A percentile compares a stretch with the other conserved stretches of the same genome.
Evolutionary conservation across 257 asterid species (phyloP).

Genomic region (Plantago elongata): DNA sequence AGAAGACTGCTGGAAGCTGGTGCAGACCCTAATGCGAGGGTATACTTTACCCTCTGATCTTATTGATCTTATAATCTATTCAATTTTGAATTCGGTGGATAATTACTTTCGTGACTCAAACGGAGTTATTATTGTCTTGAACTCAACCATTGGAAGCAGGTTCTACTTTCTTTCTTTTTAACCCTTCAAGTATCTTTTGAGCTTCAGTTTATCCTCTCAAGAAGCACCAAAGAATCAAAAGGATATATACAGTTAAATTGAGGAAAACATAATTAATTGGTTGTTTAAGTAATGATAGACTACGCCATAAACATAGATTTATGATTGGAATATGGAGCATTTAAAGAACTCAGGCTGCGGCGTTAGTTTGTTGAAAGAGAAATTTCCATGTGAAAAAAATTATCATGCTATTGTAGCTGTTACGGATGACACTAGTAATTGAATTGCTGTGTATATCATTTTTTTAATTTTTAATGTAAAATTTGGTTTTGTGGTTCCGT

Average conservation of each 20-base stretch:
- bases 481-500: conserved; percentile 3
- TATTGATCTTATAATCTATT: conserved; percentile 27
- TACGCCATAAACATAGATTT: conserved; percentile 5
- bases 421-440: conserved; percentile 20
- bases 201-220: conserved; percentile 12
- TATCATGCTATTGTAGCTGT: conserved; percentile 11
- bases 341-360: neutral
- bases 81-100: conserved; percentile 20
- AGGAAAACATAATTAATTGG: conserved; percentile 12
- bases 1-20: conserved; percentile 94
- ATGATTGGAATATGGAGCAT: conserved; percentile 6
- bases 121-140: conserved; percentile 29
- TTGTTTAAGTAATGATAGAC: conserved; percentile 9
- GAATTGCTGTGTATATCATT: conserved; percentile 12
- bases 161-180: conserved; percentile 6
- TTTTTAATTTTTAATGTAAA: conserved; percentile 12
- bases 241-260: conserved; percentile 16
- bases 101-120: conserved; percentile 25
- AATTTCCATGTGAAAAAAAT: conserved; percentile 11
- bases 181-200: conserved; percentile 13
- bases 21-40: conserved; percentile 99
- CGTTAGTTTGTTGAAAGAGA: neutral
- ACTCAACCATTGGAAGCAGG: conserved; percentile 24
- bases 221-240: conserved; percentile 20
- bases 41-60: conserved; percentile 36